Evolutionary conservation across 2,329 filamentous ascomycete genomes (phyloP).

Genomic region (Alternaria panax): DNA sequence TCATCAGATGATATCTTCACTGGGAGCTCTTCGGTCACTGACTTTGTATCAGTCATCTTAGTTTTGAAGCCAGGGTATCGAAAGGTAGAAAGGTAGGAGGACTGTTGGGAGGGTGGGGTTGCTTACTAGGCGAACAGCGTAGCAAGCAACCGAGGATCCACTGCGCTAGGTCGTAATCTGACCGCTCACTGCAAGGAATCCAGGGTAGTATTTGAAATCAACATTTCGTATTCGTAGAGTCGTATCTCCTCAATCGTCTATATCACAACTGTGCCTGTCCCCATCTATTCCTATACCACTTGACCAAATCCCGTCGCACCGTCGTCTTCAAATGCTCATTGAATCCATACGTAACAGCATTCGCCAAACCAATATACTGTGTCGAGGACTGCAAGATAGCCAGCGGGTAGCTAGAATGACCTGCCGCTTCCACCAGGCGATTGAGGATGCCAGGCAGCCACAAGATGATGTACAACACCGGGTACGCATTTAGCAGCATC

Average conservation of each 20-base stretch:
- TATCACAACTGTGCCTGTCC: neutral
- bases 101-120: accelerated
- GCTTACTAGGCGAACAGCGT: neutral
- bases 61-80: neutral
- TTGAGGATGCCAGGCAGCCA: conserved; percentile 45
- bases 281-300: neutral
- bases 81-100: neutral
- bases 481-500: conserved; percentile 46
- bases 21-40: neutral
- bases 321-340: conserved; percentile 23
- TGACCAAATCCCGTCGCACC: neutral
- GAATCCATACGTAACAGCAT: conserved; percentile 28
- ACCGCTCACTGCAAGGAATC: neutral
- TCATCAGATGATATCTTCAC: accelerated
- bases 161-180: neutral
- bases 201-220: neutral
- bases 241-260: neutral
- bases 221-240: neutral
- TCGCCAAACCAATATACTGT: conserved; percentile 32
- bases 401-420: conserved; percentile 12
- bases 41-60: neutral
- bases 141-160: neutral
- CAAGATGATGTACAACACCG: conserved; percentile 43
- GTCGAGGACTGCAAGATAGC: conserved; percentile 26
- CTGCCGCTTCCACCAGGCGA: conserved; percentile 28